Evolutionary conservation across 129 eudicot genomes (phyloP), one percentile per base, ranked within the genome.

Genomic region (Lactuca sativa): DNA sequence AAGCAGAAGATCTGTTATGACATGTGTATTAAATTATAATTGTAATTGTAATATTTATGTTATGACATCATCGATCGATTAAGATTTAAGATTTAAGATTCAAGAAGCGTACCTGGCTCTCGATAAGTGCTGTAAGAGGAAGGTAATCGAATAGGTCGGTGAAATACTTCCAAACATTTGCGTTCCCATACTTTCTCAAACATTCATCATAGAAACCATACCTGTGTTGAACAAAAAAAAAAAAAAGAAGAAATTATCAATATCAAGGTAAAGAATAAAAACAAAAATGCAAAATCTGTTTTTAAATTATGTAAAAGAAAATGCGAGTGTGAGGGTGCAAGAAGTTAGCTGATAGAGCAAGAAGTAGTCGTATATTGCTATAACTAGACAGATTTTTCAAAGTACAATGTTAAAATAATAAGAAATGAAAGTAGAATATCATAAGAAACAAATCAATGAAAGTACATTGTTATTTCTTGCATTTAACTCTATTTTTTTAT

Each of bases 131-230:
- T 61, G 91, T 89, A 67, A 92, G 83, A 70, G 95, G 96, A 74
- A 89, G 81, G 82, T 92, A 89, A 79, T 86, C 96, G 54, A 92
- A 89, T 47, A 89, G 91, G 75, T 86, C 98, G 17, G 96, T 92
- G 74, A 88, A 88, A 78, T 69, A 80, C 86, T 88, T 88, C 95
- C 96, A 86, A 53, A 89, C 95, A 59, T 84, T 86, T 51, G 92
- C 95, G 79, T 92, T 86, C 8, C 95, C 96, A 41, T 88, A 92
- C 81, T 86, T 86, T 79, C 95, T 85, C 86, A 92, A 79, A 80
- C 95, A 86, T 72, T 92, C 92, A 69, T 92, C 95, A 68, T 88
- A 88, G 57, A 89, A 89, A 38, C 96, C 98, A 76, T 92, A 92
- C 83, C 98, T 92, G 88, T 30, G 65, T 63, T 11, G 37, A 55